phyloP scores from a whole-genome alignment of 805 yeast genomes.

The Candida hungchunana region DNA sequence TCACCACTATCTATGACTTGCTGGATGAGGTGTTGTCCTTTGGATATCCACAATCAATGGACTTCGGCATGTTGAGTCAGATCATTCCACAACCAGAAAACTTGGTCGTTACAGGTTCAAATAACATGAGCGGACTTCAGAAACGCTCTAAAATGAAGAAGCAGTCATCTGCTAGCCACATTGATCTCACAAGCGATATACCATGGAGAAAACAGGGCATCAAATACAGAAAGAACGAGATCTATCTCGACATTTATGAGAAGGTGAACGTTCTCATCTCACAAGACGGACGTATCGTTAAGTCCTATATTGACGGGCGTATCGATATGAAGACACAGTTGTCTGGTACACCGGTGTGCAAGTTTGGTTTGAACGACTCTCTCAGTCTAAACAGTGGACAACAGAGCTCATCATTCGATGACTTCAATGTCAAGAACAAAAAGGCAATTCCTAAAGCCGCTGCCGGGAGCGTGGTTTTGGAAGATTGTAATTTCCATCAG shows the following conservation, averaged over 20 bases:
- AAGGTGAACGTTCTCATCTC: constrained; percentile 67
- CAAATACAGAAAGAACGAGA: constrained; percentile 78
- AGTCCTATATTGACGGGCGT: constrained; percentile 73
- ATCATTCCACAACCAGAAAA: constrained; percentile 27
- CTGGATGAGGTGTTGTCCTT: constrained; percentile 73
- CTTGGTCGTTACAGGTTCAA: neutral
- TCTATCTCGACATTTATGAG: constrained; percentile 72
- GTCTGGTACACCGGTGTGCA: constrained; percentile 80
- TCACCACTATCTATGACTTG: constrained; percentile 67
- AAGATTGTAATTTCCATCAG: constrained; percentile 83
- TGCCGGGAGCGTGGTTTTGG: constrained; percentile 50
- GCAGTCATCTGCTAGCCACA: constrained; percentile 1
- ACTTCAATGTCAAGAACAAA: constrained; percentile 29
- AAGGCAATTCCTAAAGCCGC: constrained; percentile 36
- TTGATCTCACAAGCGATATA: constrained; percentile 14
- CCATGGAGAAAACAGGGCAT: constrained; percentile 73
- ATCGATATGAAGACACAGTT: constrained; percentile 67
- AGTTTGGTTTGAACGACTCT: constrained; percentile 69
- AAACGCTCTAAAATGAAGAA: constrained; percentile 4
- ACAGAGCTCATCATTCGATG: constrained; percentile 22
- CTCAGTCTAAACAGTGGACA: constrained; percentile 25
- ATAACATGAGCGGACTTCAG: neutral
- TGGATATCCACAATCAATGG: constrained; percentile 73
- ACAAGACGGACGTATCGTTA: constrained; percentile 56
- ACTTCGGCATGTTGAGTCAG: constrained; percentile 36